Evolutionary conservation across 1,139 yeast species (phyloP).

Genomic region (Magnusiomyces suaveolens): DNA sequence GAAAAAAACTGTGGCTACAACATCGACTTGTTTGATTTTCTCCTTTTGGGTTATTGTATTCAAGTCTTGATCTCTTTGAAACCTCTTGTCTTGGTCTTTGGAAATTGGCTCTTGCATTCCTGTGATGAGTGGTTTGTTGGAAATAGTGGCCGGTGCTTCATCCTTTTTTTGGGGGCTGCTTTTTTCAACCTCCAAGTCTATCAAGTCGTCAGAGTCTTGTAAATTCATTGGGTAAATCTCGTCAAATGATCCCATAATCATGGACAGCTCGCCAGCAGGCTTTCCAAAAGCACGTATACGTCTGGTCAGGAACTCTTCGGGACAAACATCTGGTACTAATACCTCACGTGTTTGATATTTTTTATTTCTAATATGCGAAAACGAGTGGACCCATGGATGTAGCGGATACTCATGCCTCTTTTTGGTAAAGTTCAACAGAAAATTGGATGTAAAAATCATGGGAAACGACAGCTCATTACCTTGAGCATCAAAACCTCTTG

Average conservation of each 20-base stretch:
- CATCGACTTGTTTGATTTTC: conserved; percentile 40
- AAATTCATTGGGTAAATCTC: conserved; percentile 53
- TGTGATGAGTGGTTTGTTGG: too few relatives aligned
- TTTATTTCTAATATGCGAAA: conserved; percentile 52
- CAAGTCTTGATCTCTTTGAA: background rate
- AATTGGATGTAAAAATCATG: conserved; percentile 64
- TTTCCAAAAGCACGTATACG: conserved; percentile 36
- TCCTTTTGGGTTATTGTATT: conserved; percentile 10
- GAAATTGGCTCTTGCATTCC: too few relatives aligned
- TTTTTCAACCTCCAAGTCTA: background rate
- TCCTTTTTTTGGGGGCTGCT: background rate
- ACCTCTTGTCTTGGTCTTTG: background rate
- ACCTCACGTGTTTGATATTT: conserved; percentile 47
- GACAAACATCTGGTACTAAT: conserved; percentile 36
- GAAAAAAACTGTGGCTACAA: conserved; percentile 63
- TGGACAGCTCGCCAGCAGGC: conserved; percentile 51
- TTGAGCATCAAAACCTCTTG: conserved; percentile 60
- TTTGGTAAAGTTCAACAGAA: conserved; percentile 46
- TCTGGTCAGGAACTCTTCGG: conserved; percentile 21
- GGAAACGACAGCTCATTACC: conserved; percentile 82
- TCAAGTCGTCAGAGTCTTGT: background rate
- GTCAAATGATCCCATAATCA: conserved; percentile 71
- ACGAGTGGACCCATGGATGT: conserved; percentile 61
- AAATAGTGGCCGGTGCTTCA: background rate
- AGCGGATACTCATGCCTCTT: conserved; percentile 53